Evolutionary conservation across 2,329 filamentous ascomycete species (phyloP).

Genomic region (Ascochyta clinopodiicola): DNA sequence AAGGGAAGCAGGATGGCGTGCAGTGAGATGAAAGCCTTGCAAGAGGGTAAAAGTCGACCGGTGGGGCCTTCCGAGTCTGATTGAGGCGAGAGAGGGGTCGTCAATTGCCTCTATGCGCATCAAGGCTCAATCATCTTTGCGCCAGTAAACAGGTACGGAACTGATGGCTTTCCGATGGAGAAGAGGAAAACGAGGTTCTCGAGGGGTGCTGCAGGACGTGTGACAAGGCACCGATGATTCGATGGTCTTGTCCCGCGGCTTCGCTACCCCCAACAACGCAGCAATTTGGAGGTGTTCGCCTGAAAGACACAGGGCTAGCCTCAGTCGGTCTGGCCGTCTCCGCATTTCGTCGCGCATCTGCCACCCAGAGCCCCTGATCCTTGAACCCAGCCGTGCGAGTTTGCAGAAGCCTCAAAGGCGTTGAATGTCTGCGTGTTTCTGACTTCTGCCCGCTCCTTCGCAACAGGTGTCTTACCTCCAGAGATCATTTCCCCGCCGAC

Average conservation of each 20-base stretch:
- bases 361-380: slow-evolving; percentile 50
- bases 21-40: slow-evolving; percentile 40
- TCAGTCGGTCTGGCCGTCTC: slow-evolving; percentile 48
- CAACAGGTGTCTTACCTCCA: slow-evolving; percentile 41
- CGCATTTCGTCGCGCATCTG: slow-evolving; percentile 50
- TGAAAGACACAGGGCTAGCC: slow-evolving; percentile 48
- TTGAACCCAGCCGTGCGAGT: slow-evolving; percentile 45
- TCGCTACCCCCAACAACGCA: slow-evolving; percentile 45
- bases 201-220: slow-evolving; percentile 38
- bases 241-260: slow-evolving; percentile 38
- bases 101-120: slow-evolving; percentile 23
- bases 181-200: slow-evolving; percentile 28
- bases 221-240: slow-evolving; percentile 40
- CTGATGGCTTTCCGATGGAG: slow-evolving; percentile 31
- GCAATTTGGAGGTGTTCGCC: slow-evolving; percentile 50
- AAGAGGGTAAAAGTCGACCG: slow-evolving; percentile 29
- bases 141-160: slow-evolving; percentile 26
- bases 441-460: slow-evolving; percentile 42
- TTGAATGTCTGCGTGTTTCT: slow-evolving; percentile 44
- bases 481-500: slow-evolving; percentile 30
- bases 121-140: slow-evolving; percentile 24
- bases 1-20: slow-evolving; percentile 48
- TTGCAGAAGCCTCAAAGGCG: slow-evolving; percentile 52
- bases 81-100: slow-evolving; percentile 36
- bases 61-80: slow-evolving; percentile 38